phyloP scores from a whole-genome alignment of 169 alveolate genomes.

The Plasmodium gallinaceum region DNA sequence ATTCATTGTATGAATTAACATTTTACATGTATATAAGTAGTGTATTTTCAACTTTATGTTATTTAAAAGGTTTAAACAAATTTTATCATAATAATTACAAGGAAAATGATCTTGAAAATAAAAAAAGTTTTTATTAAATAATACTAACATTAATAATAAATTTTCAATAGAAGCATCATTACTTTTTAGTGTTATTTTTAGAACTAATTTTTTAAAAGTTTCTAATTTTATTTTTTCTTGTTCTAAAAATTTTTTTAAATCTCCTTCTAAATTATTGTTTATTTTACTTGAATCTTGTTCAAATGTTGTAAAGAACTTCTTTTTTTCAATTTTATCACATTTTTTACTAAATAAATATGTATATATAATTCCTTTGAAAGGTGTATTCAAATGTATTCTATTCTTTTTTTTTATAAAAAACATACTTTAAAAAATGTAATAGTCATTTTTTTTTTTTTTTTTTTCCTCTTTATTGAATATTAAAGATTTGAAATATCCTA shows the following conservation, averaged over 20 bases:
- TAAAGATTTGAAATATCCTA: too few species aligned
- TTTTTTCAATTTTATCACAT: background rate
- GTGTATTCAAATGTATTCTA: background rate
- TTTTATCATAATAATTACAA: background rate
- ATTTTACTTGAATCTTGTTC: background rate
- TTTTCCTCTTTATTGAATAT: background rate
- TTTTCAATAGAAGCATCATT: slow-evolving; percentile 21
- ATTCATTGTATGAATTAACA: slow-evolving; percentile 57
- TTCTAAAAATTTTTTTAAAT: slow-evolving; percentile 20
- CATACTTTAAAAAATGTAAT: background rate
- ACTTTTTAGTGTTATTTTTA: slow-evolving; percentile 9
- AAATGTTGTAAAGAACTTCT: background rate
- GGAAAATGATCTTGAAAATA: slow-evolving; percentile 18
- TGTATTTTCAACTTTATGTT: slow-evolving; percentile 49
- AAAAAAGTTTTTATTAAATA: slow-evolving; percentile 25
- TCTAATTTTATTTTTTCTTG: slow-evolving; percentile 24
- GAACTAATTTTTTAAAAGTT: slow-evolving; percentile 29
- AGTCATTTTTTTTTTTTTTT: slow-evolving; percentile 4
- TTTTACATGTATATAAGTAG: slow-evolving; percentile 67
- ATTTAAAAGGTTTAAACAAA: slow-evolving; percentile 1
- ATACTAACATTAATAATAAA: slow-evolving; percentile 29
- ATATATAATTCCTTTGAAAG: background rate
- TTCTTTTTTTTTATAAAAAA: background rate
- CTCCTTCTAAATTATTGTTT: background rate
- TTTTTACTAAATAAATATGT: background rate